These are phyloP conservation scores for Alternaria gaisen DNA, from an alignment of 2,329 filamentous ascomycete species.

Conservation along the genomic window DNA sequence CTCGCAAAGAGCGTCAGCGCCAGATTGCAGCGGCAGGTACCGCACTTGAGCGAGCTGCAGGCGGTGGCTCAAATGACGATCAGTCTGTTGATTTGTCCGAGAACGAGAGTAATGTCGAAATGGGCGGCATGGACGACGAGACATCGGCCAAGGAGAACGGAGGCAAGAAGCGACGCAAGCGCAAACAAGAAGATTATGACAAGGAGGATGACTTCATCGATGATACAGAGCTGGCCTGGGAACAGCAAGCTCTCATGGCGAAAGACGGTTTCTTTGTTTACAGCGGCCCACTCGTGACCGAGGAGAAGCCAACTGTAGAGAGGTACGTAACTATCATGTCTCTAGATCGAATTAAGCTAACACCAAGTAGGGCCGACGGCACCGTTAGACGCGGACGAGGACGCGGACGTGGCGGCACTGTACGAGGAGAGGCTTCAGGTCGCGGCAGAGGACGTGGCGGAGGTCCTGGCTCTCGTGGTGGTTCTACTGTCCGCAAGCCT, in stretches of 20 bases:
- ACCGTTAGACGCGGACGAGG: conserved; percentile 73
- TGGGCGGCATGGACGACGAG: conserved; percentile 69
- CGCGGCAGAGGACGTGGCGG: conserved; percentile 58
- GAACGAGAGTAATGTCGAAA: conserved; percentile 85
- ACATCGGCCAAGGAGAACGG: conserved; percentile 56
- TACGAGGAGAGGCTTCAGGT: conserved; percentile 52
- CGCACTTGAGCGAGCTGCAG: conserved; percentile 79
- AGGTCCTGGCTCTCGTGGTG: conserved; percentile 77
- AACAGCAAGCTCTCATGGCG: conserved; percentile 91
- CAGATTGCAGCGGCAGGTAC: conserved; percentile 90
- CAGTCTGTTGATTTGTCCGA: conserved; percentile 81
- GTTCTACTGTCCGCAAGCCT: conserved; percentile 78
- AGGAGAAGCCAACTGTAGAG: conserved; percentile 77
- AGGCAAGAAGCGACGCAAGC: conserved; percentile 82
- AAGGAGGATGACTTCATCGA: conserved; percentile 78
- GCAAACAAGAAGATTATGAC: conserved; percentile 72
- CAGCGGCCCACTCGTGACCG: conserved; percentile 86
- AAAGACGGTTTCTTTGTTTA: conserved; percentile 99
- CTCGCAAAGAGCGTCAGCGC: conserved; percentile 84
- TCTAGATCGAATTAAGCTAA: conserved; percentile 34
- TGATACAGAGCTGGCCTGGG: conserved; percentile 93
- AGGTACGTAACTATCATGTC: conserved; percentile 56
- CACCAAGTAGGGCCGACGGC: conserved; percentile 69
- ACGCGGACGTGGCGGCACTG: conserved; percentile 62
- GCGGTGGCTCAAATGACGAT: conserved; percentile 76